Conservation (phyloP, 305 asterid genomes). For the Withania somnifera region DNA sequence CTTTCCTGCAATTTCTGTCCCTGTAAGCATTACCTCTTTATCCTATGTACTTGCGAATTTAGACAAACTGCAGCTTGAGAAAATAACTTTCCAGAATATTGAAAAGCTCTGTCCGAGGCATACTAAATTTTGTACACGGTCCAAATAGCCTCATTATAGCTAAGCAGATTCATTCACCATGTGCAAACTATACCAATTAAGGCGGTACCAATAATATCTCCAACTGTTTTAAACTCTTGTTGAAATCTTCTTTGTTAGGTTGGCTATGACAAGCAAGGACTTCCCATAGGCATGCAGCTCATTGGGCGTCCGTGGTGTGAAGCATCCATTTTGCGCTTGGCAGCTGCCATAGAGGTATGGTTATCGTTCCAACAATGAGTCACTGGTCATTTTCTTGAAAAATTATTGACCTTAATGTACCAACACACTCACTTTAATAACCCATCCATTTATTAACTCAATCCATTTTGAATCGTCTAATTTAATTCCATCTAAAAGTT, state of each 20-base stretch:
- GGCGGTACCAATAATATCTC: neutral
- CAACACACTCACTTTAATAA: too few species aligned
- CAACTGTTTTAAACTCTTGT: neutral
- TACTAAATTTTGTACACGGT: neutral
- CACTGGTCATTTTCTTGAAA: neutral
- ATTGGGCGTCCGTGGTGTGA: conserved; percentile 96
- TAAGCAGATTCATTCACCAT: neutral
- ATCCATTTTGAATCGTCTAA: too few species aligned
- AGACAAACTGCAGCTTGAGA: neutral
- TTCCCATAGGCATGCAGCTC: conserved; percentile 81
- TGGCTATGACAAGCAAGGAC: conserved; percentile 88
- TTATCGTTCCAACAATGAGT: neutral
- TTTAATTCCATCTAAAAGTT: too few species aligned
- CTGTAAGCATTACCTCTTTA: conserved; percentile 37
- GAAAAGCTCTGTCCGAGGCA: neutral
- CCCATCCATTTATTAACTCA: too few species aligned
- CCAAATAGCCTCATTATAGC: neutral
- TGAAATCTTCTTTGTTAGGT: conserved; percentile 25
- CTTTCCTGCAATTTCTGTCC: conserved; percentile 77
- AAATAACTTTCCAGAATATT: neutral
- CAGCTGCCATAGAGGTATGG: conserved; percentile 70
- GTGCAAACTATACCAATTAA: neutral
- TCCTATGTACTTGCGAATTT: neutral
- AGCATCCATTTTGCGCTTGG: conserved; percentile 71
- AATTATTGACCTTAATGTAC: conserved; percentile 65